These are phyloP conservation scores for Brasenia schreberi DNA, from an alignment of 164 flowering plant species.

Conservation along the genomic window DNA sequence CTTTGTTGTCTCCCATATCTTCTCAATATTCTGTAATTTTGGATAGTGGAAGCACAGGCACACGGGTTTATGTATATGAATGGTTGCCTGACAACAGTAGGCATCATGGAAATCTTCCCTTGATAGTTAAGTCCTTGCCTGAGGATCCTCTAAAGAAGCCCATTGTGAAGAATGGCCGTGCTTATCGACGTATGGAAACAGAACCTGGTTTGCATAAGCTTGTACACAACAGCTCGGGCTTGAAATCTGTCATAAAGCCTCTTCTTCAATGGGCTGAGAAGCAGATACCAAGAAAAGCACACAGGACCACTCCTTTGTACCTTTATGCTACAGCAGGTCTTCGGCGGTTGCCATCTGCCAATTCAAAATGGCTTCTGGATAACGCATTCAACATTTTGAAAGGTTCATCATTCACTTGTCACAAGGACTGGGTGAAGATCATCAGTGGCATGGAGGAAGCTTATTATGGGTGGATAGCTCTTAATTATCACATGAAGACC, in stretches of 20 bases:
- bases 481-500: conserved; percentile 55
- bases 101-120: conserved; percentile 38
- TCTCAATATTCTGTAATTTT: conserved; percentile 71
- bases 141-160: conserved; percentile 32
- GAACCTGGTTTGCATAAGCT: conserved; percentile 93
- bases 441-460: conserved; percentile 94
- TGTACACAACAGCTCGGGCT: conserved; percentile 63
- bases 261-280: conserved; percentile 86
- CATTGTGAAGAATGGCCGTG: conserved; percentile 51
- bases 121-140: conserved; percentile 42
- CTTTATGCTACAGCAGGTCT: conserved; percentile 97
- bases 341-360: conserved; percentile 58
- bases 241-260: conserved; percentile 63
- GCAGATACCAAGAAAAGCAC: conserved; percentile 81
- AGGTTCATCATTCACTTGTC: conserved; percentile 55
- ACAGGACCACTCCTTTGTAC: conserved; percentile 62
- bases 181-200: conserved; percentile 92
- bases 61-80: conserved; percentile 75
- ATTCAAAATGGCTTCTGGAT: conserved; percentile 79
- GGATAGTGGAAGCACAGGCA: conserved; percentile 96
- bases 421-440: conserved; percentile 67
- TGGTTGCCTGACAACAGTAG: conserved; percentile 30
- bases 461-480: conserved; percentile 95
- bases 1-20: conserved; percentile 32
- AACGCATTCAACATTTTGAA: conserved; percentile 71